Evolutionary conservation across 2,329 filamentous ascomycete genomes (phyloP).

Genomic region (Fonsecaea monophora): DNA sequence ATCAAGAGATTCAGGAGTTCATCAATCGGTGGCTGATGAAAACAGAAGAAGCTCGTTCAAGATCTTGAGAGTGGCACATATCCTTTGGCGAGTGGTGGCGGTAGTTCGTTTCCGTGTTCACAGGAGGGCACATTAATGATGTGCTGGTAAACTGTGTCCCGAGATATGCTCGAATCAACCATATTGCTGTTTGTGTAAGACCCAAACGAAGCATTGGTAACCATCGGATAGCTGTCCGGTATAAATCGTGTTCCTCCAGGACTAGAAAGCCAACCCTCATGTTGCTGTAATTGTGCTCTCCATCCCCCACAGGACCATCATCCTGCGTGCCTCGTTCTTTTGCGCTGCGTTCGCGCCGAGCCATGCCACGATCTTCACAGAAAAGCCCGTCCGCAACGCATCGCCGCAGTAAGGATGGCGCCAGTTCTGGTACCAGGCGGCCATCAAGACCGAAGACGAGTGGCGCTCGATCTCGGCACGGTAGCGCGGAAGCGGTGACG

Average conservation of each 20-base stretch:
- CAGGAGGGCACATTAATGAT: background rate
- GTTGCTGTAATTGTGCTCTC: background rate
- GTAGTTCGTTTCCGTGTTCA: background rate
- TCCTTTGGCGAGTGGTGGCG: background rate
- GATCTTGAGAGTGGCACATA: background rate
- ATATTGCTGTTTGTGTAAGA: background rate
- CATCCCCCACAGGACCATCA: background rate
- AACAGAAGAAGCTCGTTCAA: background rate
- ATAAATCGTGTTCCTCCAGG: background rate
- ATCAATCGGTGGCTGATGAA: conserved; percentile 18
- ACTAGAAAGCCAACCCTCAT: background rate
- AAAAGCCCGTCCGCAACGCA: conserved; percentile 12
- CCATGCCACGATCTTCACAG: conserved; percentile 13
- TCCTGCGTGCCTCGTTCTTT: background rate
- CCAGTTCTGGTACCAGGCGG: conserved; percentile 7
- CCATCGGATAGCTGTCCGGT: too few species aligned
- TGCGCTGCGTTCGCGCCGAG: background rate
- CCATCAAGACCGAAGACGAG: conserved; percentile 7
- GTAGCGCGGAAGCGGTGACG: conserved; percentile 1
- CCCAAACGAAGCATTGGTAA: background rate
- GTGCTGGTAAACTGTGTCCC: background rate
- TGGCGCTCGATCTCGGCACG: conserved; percentile 8
- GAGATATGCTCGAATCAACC: background rate
- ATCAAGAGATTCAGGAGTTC: conserved; percentile 21
- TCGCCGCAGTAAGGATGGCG: conserved; percentile 16